Conservation (phyloP, 306 rosid genomes). For the Fagus sylvatica region DNA sequence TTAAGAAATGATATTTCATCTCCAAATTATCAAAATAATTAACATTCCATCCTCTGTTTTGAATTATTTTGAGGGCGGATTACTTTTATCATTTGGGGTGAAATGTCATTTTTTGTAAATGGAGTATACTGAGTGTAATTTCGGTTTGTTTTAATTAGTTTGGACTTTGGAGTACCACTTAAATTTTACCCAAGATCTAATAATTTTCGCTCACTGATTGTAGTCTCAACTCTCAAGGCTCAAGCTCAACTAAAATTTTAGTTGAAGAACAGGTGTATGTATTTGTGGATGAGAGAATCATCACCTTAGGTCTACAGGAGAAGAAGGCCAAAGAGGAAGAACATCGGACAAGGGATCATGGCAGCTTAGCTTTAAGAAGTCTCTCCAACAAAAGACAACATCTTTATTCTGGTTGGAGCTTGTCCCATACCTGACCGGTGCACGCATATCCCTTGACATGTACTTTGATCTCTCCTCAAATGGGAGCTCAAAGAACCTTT, state of each 20-base stretch:
- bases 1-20: no score
- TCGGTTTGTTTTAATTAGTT: no score
- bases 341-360: slow-evolving; percentile 52
- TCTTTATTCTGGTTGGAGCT: slow-evolving; percentile 78
- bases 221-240: no score
- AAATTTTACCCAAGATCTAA: no score
- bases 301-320: slow-evolving; percentile 69
- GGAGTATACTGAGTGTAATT: no score
- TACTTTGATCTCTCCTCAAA: slow-evolving; percentile 74
- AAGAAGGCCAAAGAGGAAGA: slow-evolving; percentile 74
- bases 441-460: slow-evolving; percentile 62
- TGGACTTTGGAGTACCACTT: no score
- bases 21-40: no score
- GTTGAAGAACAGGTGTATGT: neutral
- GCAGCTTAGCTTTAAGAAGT: slow-evolving; percentile 73
- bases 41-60: no score
- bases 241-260: neutral
- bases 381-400: slow-evolving; percentile 80
- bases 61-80: no score
- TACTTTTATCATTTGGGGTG: no score
- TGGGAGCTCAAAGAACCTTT: slow-evolving; percentile 70
- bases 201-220: no score
- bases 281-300: neutral
- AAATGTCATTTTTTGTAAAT: no score
- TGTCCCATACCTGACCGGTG: slow-evolving; percentile 76